Percentiles rank a stretch among this genome's conserved stretches.
phyloP scores from a whole-genome alignment of 2,329 filamentous ascomycete species.

The Cladobotryum mycophilum region DNA sequence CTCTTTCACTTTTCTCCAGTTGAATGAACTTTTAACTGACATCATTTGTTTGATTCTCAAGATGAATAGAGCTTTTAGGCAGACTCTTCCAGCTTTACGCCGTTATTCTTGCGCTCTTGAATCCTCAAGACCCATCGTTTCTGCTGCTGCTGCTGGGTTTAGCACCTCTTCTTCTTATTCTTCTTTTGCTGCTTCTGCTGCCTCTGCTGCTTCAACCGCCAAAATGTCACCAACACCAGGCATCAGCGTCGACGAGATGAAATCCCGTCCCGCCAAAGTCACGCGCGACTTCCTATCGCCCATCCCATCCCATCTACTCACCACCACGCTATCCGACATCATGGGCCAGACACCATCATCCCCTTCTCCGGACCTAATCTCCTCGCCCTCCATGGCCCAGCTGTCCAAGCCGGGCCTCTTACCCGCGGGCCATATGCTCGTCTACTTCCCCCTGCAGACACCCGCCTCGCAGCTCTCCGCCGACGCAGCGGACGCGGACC shows the following conservation, averaged over 20 bases:
- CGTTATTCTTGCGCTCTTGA: no score
- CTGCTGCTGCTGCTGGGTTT: no score
- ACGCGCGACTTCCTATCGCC: conserved; percentile 46
- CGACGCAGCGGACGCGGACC: conserved; percentile 79
- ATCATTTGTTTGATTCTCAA: no score
- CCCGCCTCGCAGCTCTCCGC: conserved; percentile 56
- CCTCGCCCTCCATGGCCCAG: background rate
- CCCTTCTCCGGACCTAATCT: background rate
- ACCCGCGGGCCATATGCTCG: conserved; percentile 69
- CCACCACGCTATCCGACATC: conserved; percentile 53
- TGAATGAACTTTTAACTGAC: no score
- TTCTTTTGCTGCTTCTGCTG: no score
- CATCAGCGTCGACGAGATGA: conserved; percentile 16
- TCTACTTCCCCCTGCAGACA: conserved; percentile 75
- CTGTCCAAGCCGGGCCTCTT: conserved; percentile 24
- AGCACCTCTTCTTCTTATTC: no score
- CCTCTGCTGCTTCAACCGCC: no score
- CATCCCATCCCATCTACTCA: conserved; percentile 59
- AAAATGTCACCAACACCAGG: no score
- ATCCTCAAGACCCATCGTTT: no score
- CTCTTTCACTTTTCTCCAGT: no score
- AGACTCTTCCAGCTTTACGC: no score
- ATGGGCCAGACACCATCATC: conserved; percentile 25
- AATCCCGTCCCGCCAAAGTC: conserved; percentile 25
- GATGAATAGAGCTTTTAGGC: no score